Evolutionary conservation across 2,329 filamentous ascomycete genomes (phyloP), one percentile per base, ranked within the genome.

Genomic region (Trichoderma breve): DNA sequence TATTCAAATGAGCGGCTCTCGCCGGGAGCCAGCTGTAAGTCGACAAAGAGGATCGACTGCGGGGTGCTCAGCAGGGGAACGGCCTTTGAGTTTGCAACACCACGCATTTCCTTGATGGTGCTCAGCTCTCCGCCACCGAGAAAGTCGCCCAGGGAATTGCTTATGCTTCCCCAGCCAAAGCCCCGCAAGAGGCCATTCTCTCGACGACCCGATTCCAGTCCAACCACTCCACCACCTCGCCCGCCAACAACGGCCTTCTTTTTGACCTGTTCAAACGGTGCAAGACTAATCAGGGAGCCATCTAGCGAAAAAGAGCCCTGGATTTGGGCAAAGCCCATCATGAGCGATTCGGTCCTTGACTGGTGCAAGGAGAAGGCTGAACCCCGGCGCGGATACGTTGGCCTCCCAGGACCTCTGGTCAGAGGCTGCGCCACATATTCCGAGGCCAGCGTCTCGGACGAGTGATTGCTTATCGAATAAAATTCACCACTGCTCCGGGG

Each of bases 271-370:
- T 99, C 96, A 77, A 99, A 99, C 0, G 93, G 93, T 0, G 90
- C 90, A 51, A 97, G 90, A 77, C 97, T 95, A 73, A 99, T 90
- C 26, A 99, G 84, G 1, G 96, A 97, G 0, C 94, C 94, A 78
- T 99, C 96, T 7, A 99, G 83, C 0, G 91, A 94, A 76, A 99
- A 99, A 0, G 93, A 95, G 4, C 96, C 96, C 81, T 94, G 93
- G 3, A 98, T 89, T 77, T 99, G 96, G 3, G 93, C 95, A 81
- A 97, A 99, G 0, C 95, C 96, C 96, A 99, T 99, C 90, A 99
- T 97, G 69, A 99, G 83, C 1, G 92, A 91, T 79, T 98, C 95
- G 51, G 85, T 80, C 76, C 83, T 85, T 53, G 84, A 79, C 61
- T 83, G 83, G 73, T 83, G 82, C 72, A 80, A 81, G 73, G 80